Evolutionary conservation across 345 rosid genomes (phyloP), one percentile per base, ranked within the genome.

Genomic region (Hibiscus syriacus): DNA sequence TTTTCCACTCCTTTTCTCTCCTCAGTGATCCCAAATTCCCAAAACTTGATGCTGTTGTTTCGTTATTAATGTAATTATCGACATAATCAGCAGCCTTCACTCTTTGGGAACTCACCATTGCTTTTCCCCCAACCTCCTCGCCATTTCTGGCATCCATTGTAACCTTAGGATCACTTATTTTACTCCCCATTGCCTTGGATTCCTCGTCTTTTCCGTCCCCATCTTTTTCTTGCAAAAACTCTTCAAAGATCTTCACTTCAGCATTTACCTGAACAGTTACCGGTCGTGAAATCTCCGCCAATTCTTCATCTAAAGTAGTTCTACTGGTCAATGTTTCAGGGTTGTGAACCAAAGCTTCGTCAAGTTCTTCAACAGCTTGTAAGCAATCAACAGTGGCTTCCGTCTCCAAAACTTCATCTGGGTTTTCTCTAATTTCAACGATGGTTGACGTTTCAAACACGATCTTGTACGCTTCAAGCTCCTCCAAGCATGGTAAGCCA

Each of bases 1-100:
- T 86, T 64, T 84, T 90, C 99, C 99, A 90, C 76, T 94, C 99
- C 69, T 87, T 90, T 19, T 86, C 96, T 67, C 75, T 85, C 72
- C 92, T 89, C 89, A 87, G 89, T 27, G 98, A 89, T 54, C 92
- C 50, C 19, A 38, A 38, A 10, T 38, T 38, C 12, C 41, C 13
- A 0, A 38, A 38, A 38, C 41, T 38, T 38, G 10, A 38, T 38
- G 12, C 41, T 13, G 16, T 45, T 3, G 50, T 16, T 16, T 45
- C 20, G 50, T 45, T 14, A 19, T 4, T 16, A 5, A 14, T 45
- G 50, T 45, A 45, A 16, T 45, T 45, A 16, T 45, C 50, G 1
- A 4, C 50, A 14, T 45, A 16, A n/a, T n/a, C n/a, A 45, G 14
- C 1, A 16, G 58, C 23, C 7, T 23, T 55, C 43, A 38, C 34